phyloP scores from a whole-genome alignment of 2,329 filamentous ascomycete species.

The Exophiala oligosperma region DNA sequence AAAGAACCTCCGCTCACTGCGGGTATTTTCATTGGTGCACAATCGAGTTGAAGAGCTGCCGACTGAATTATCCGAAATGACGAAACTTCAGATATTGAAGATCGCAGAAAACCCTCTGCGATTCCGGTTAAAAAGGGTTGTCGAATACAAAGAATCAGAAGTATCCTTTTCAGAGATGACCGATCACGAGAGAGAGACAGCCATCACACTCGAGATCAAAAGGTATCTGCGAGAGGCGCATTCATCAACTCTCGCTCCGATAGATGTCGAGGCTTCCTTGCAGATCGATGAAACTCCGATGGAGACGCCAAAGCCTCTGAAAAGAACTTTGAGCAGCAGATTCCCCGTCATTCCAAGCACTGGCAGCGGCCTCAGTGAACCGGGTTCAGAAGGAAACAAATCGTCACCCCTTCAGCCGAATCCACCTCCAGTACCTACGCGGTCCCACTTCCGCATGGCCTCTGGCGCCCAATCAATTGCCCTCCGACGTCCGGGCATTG shows the following conservation, averaged over 20 bases:
- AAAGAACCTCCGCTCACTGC: constrained; percentile 76
- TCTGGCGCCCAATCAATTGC: constrained; percentile 42
- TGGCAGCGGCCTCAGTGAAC: constrained; percentile 49
- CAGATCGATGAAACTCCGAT: constrained; percentile 66
- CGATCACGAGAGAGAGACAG: constrained; percentile 61
- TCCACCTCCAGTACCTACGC: constrained; percentile 74
- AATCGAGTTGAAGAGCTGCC: constrained; percentile 86
- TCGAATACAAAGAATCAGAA: constrained; percentile 67
- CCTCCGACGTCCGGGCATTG: constrained; percentile 69
- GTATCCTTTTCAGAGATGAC: constrained; percentile 55
- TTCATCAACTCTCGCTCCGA: constrained; percentile 34
- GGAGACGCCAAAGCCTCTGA: constrained; percentile 74
- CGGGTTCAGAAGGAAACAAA: constrained; percentile 20
- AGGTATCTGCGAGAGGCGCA: constrained; percentile 54
- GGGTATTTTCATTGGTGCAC: constrained; percentile 83
- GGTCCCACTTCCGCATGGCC: constrained; percentile 72
- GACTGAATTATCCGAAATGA: constrained; percentile 83
- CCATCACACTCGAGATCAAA: constrained; percentile 62
- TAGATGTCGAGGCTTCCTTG: constrained; percentile 47
- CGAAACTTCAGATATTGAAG: constrained; percentile 83
- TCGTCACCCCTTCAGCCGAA: constrained; percentile 39
- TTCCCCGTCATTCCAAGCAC: constrained; percentile 67
- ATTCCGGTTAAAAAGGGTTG: constrained; percentile 71
- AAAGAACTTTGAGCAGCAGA: constrained; percentile 54
- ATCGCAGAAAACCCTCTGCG: constrained; percentile 83